phyloP scores from a whole-genome alignment of 139 green algal genomes.

The Tetraselmis chui region DNA sequence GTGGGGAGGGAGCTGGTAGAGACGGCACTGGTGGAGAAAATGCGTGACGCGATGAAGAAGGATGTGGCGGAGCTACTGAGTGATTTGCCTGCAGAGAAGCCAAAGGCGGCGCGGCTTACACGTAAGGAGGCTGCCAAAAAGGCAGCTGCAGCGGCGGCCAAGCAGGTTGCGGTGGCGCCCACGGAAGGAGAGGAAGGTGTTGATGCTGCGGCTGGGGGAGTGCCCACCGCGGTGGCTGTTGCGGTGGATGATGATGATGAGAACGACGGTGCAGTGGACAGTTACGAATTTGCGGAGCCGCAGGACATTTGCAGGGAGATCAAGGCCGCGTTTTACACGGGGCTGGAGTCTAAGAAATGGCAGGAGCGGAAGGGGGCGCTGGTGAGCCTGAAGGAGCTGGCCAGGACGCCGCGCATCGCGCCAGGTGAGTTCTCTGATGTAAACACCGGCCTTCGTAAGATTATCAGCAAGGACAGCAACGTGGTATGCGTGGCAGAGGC shows the following conservation, averaged over 20 bases:
- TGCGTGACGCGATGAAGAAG: constrained; percentile 81
- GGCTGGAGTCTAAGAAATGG: constrained; percentile 81
- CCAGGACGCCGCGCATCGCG: constrained; percentile 4
- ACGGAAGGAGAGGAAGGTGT: neutral
- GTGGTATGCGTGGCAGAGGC: constrained; percentile 67
- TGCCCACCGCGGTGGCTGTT: constrained; percentile 3
- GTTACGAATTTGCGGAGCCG: constrained; percentile 74
- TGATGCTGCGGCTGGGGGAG: neutral
- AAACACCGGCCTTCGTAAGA: neutral
- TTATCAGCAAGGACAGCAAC: constrained; percentile 81
- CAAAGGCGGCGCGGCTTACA: constrained; percentile 49
- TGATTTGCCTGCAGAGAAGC: constrained; percentile 7
- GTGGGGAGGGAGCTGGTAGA: constrained; percentile 63
- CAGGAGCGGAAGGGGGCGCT: constrained; percentile 65
- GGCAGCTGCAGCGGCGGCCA: constrained; percentile 21
- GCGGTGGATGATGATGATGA: constrained; percentile 7
- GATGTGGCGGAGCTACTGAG: constrained; percentile 65
- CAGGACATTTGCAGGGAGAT: constrained; percentile 40
- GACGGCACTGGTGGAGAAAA: constrained; percentile 70
- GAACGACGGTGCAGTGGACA: constrained; percentile 35
- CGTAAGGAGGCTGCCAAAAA: constrained; percentile 50
- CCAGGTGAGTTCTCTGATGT: neutral
- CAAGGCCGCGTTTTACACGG: constrained; percentile 66
- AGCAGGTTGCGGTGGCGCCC: neutral
- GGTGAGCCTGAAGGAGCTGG: constrained; percentile 46